These are phyloP conservation scores for Saccharomyces jurei DNA, from an alignment of 805 yeast genomes.

Conservation along the genomic window DNA sequence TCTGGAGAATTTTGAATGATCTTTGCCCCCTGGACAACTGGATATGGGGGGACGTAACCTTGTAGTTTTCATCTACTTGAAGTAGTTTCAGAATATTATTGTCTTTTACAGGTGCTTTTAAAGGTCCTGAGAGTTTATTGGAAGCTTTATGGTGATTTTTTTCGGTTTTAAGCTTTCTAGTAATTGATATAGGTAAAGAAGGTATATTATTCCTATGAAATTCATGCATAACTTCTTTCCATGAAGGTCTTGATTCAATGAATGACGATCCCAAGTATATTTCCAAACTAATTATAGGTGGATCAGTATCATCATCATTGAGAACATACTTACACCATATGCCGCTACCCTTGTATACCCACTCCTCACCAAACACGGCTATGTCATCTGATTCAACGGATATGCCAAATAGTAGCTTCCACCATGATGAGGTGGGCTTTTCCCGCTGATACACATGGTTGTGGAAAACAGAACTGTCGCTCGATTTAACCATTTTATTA, in stretches of 20 bases:
- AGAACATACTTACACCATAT: constrained; percentile 45
- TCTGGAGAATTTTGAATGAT: constrained; percentile 50
- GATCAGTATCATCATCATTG: constrained; percentile 27
- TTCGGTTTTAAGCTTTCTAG: constrained; percentile 3
- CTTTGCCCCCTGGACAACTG: not conserved
- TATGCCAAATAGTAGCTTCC: not conserved
- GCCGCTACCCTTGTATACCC: constrained; percentile 43
- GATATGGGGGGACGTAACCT: not conserved
- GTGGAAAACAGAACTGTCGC: constrained; percentile 30
- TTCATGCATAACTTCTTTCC: constrained; percentile 34
- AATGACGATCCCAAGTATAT: constrained; percentile 48
- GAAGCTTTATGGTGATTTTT: not conserved
- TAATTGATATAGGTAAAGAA: constrained; percentile 8
- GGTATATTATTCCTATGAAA: constrained; percentile 1
- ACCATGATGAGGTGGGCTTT: not conserved
- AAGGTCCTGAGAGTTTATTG: constrained; percentile 2
- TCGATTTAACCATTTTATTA: constrained; percentile 12
- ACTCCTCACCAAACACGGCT: constrained; percentile 18
- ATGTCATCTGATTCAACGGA: constrained; percentile 2
- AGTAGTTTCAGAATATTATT: not conserved
- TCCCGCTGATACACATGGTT: constrained; percentile 17
- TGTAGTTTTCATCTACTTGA: not conserved
- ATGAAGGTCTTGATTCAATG: constrained; percentile 52
- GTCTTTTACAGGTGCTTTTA: not conserved
- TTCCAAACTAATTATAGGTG: constrained; percentile 39